Evolutionary conservation across 192 early-diverging fungal species (phyloP), one percentile per base, ranked within the genome.

Genomic region (Coemansia aciculifera): DNA sequence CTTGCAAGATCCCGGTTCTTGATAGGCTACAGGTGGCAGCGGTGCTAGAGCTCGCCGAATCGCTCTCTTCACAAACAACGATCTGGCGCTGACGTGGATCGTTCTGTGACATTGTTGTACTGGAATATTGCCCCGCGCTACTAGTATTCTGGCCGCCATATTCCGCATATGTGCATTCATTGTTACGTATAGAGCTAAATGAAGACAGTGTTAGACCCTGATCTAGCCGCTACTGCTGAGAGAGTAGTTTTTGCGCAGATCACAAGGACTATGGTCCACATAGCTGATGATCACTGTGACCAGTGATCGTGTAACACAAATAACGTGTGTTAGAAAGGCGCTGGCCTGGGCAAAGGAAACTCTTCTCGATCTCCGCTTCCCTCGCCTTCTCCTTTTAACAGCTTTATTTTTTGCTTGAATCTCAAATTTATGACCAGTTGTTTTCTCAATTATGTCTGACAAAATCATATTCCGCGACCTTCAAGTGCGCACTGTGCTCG

Each of bases 401-500:
- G 27, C 27, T 27, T 5, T n/a, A 2, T 6, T 23, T 48, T 48
- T 48, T 21, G 46, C 46, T 48, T 5, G 46, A 48, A 48, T 48
- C 44, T 21, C 46, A 21, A 19, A 48, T 48, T 21, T 48, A 9
- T 21, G 46, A 0, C 46, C n/a, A 23, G 46, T 48, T 23, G 5
- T 9, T 21, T 48, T 48, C 46, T 9, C 46, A 7, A 19, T n/a
- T 19, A 48, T 48, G 46, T 48, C 46, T 48, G 92, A 94, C 85
- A 89, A 85, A 68, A 87, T 92, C 63, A 73, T 87, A 42, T 78
- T 96, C 29, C 85, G 87, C 63, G 87, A 95, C 77, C 87, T 98
- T 36, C 79, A 87, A 24, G 89, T 98, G 49, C 89, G 88, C 57
- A 91, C 88, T 44, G 88, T 92, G 46, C 86, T 96, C 43, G 97